Evolutionary conservation across 768 basidiomycete genomes (phyloP).

Genomic region (Rhodosporidiobolus sp.): DNA sequence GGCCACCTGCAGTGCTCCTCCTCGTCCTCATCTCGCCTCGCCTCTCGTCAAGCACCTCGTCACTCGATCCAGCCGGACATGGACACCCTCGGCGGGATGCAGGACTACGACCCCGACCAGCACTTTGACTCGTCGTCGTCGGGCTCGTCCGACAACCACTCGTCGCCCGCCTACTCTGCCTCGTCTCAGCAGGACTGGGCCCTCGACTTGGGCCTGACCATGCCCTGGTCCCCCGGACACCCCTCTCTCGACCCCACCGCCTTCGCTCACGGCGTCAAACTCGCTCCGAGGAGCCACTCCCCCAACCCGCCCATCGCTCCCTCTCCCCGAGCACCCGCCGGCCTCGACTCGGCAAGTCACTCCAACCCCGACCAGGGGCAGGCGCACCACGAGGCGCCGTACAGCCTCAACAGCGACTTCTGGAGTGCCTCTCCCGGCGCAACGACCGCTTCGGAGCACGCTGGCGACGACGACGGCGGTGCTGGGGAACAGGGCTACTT

Average conservation of each 20-base stretch:
- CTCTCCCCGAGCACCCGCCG: neutral
- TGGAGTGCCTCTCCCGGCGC: neutral
- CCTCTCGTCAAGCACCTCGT: neutral
- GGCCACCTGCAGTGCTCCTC: too few species aligned
- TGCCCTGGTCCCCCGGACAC: constrained; percentile 3
- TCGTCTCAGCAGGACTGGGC: constrained; percentile 23
- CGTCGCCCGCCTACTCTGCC: constrained; percentile 15
- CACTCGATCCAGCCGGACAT: neutral
- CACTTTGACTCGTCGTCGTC: constrained; percentile 29
- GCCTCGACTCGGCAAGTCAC: neutral
- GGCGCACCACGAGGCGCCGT: too few species aligned
- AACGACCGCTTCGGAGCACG: neutral
- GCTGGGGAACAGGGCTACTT: neutral
- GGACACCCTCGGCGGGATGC: constrained; percentile 7
- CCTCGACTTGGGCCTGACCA: constrained; percentile 15
- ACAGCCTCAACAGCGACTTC: neutral
- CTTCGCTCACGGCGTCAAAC: neutral
- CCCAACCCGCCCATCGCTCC: neutral
- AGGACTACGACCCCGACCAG: neutral
- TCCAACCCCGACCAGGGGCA: neutral
- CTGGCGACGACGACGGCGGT: neutral
- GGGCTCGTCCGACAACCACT: constrained; percentile 6
- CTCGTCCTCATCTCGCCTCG: too few species aligned
- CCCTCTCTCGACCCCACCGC: neutral
- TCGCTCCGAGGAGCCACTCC: constrained; percentile 6